Evolutionary conservation across 2,329 filamentous ascomycete species (phyloP).

Genomic region (Botrytis paeoniae): DNA sequence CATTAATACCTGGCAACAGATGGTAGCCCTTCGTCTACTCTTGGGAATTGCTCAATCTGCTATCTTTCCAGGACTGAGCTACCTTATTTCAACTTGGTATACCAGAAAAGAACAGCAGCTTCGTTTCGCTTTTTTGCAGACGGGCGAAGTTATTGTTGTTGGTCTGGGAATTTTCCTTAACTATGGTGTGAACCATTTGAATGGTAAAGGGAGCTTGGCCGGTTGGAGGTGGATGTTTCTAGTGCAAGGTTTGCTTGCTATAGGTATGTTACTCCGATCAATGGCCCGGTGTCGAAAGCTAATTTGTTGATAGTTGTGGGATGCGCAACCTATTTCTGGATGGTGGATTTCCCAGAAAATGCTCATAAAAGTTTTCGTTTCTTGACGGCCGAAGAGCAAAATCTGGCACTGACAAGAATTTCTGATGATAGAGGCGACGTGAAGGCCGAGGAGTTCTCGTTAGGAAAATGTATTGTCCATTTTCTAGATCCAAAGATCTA

Average conservation of each 20-base stretch:
- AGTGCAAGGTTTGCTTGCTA: constrained; percentile 50
- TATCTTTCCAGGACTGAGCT: constrained; percentile 51
- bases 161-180: constrained; percentile 44
- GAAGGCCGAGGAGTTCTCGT: constrained; percentile 53
- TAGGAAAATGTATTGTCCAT: constrained; percentile 50
- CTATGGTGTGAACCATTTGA: constrained; percentile 62
- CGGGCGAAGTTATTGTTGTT: constrained; percentile 61
- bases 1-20: constrained; percentile 63
- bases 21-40: constrained; percentile 64
- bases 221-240: constrained; percentile 69
- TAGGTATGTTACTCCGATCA: constrained; percentile 31
- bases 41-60: constrained; percentile 62
- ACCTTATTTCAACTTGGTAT: constrained; percentile 44
- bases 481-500: constrained; percentile 58
- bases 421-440: constrained; percentile 57
- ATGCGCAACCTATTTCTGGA: constrained; percentile 52
- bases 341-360: constrained; percentile 64
- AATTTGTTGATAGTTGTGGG: constrained; percentile 44
- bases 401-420: constrained; percentile 51
- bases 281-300: background rate
- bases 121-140: constrained; percentile 65
- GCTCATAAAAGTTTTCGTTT: constrained; percentile 51
- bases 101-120: constrained; percentile 39
- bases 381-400: constrained; percentile 49
- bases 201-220: constrained; percentile 50